These are phyloP conservation scores for cucumber (Cucumis sativus) DNA, from an alignment of 306 rosid genomes.

Conservation along the genomic window Cucumber_9930_V3 NC_026655.2:17810001-17810500, in stretches of 20 bases:
- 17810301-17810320: constrained; percentile 94
- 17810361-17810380: constrained; percentile 39
- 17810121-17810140: constrained; percentile 74
- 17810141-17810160: constrained; percentile 96
- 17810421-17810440: constrained; percentile 31
- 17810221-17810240: constrained; percentile 1
- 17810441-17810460: constrained; percentile 66
- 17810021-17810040: constrained; percentile 7
- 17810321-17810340: constrained; percentile 85
- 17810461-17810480: constrained; percentile 76
- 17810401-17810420: neutral
- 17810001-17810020: constrained; percentile 7
- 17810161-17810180: constrained; percentile 68
- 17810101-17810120: constrained; percentile 64
- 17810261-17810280: constrained; percentile 93
- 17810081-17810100: neutral
- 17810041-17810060: neutral
- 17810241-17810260: constrained; percentile 26
- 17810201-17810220: constrained; percentile 3
- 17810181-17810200: constrained; percentile 69
- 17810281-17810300: constrained; percentile 85
- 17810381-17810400: constrained; percentile 12
- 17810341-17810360: constrained; percentile 86
- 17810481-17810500: constrained; percentile 72
- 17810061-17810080: no score